Conservation (phyloP, 2,329 filamentous ascomycete genomes). For the Zasmidium angulare region DNA sequence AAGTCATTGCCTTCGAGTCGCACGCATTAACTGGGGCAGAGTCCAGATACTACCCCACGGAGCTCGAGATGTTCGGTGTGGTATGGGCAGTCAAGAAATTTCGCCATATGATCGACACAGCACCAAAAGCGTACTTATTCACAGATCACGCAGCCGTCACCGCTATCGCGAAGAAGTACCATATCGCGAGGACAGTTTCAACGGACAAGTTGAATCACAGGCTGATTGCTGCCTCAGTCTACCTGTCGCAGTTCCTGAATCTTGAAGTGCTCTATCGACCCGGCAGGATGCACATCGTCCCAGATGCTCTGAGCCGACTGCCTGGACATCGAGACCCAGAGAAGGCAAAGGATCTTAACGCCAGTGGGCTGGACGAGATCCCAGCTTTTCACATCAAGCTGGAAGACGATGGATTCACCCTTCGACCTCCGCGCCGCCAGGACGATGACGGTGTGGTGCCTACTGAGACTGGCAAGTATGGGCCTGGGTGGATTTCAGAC, state of each 20-base stretch:
- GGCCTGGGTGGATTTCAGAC: not conserved
- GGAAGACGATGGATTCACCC: too few species aligned
- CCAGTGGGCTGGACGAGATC: not conserved
- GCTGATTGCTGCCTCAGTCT: not conserved
- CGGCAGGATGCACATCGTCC: not conserved
- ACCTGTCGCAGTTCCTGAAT: constrained; percentile 3
- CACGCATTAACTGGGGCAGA: not conserved
- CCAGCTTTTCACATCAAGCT: too few species aligned
- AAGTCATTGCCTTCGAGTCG: not conserved
- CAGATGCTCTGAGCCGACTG: not conserved
- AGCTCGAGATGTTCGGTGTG: not conserved
- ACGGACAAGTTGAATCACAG: not conserved
- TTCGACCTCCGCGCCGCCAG: too few species aligned
- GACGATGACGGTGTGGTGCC: too few species aligned
- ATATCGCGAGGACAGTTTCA: not conserved
- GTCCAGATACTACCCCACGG: constrained; percentile 1
- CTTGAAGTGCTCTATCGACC: not conserved
- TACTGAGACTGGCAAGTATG: not conserved
- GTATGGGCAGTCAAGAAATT: not conserved
- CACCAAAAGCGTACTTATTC: not conserved
- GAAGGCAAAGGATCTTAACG: not conserved
- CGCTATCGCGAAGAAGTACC: constrained; percentile 1
- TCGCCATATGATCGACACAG: not conserved
- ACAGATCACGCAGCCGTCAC: not conserved
- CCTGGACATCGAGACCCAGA: not conserved